phyloP scores from a whole-genome alignment of 2,329 filamentous ascomycete species.

The Davidsoniella virescens region DNA sequence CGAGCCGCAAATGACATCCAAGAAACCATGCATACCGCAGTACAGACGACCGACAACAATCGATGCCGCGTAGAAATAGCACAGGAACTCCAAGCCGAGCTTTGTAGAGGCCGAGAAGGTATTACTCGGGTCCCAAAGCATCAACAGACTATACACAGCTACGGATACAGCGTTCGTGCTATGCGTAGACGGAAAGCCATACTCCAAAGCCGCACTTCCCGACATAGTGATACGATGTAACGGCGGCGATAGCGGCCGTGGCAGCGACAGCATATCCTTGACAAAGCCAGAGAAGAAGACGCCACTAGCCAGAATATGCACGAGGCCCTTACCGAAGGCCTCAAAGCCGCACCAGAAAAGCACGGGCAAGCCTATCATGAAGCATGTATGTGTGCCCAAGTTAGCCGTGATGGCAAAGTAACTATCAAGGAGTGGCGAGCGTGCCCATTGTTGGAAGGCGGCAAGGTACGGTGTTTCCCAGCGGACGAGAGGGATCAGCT shows the following conservation, averaged over 20 bases:
- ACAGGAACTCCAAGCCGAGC: constrained; percentile 46
- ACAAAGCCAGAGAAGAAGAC: constrained; percentile 84
- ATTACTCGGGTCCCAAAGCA: constrained; percentile 50
- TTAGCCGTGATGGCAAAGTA: constrained; percentile 97
- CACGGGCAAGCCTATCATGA: constrained; percentile 88
- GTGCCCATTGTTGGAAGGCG: constrained; percentile 62
- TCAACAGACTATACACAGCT: constrained; percentile 64
- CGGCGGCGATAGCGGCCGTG: constrained; percentile 79
- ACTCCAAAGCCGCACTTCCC: constrained; percentile 83
- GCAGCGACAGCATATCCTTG: constrained; percentile 87
- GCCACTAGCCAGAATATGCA: constrained; percentile 61
- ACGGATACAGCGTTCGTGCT: constrained; percentile 95
- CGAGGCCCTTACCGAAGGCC: constrained; percentile 62
- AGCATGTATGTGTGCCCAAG: constrained; percentile 93
- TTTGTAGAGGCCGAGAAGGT: constrained; percentile 42
- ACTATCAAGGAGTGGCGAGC: constrained; percentile 73
- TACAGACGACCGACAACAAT: constrained; percentile 87
- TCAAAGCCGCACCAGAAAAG: constrained; percentile 93
- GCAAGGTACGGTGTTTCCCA: constrained; percentile 94
- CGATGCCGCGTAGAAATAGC: constrained; percentile 74
- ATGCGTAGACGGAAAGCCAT: constrained; percentile 93
- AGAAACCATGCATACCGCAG: constrained; percentile 96
- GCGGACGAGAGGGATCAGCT: constrained; percentile 69
- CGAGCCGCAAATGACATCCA: constrained; percentile 74
- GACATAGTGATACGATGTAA: constrained; percentile 95